Evolutionary conservation across 176 grass and related monocot species (phyloP), one percentile per base, ranked within the genome.

Genomic region (Oryza glumipatula): DNA sequence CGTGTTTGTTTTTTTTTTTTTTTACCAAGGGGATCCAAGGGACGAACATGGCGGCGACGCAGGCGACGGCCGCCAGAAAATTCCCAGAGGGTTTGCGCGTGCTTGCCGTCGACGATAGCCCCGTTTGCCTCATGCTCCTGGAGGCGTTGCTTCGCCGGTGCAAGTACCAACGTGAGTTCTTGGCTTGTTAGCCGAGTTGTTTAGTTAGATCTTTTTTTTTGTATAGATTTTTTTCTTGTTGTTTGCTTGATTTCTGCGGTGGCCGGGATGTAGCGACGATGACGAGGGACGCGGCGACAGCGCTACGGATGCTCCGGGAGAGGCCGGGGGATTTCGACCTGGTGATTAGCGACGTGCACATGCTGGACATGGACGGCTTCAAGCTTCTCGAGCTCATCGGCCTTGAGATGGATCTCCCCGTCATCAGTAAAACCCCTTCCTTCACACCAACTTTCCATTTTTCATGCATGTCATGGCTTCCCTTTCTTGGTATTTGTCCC

Each of bases 351-450:
- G 91, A 94, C 17, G 80, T 97, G 15, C 80, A 87, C 64, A 92
- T 94, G 86, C 80, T 88, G 3, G 80, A 70, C 68, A 89, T 97
- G 76, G 92, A 94, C 10, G 94, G 92, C n/a, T 91, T 97, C 85
- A 71, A 83, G 82, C 89, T 97, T 47, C 85, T 94, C 6, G 80
- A 97, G 68, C 49, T 72, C 38, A 76, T 90, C 10, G 60, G 90
- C 23, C 92, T 89, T 11, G 89, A 94, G 87, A 87, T 94, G 85
- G 92, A 92, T 65, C 80, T 97, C 67, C 94, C 94, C 1, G 89
- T 97, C 72, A 90, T 94, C 19, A 92, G 94, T 94, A 87, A 86
- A 86, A 82, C 26, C 36, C 39, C 26, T 76, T 72, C 12, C 26
- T 70, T 7, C 74, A 33, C 22, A 41, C 38, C 5, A 23, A 21